A percentile compares a stretch with the other conserved stretches of the same genome.
phyloP scores from a whole-genome alignment of 768 basidiomycete genomes.

The Amanita polypyramis region DNA sequence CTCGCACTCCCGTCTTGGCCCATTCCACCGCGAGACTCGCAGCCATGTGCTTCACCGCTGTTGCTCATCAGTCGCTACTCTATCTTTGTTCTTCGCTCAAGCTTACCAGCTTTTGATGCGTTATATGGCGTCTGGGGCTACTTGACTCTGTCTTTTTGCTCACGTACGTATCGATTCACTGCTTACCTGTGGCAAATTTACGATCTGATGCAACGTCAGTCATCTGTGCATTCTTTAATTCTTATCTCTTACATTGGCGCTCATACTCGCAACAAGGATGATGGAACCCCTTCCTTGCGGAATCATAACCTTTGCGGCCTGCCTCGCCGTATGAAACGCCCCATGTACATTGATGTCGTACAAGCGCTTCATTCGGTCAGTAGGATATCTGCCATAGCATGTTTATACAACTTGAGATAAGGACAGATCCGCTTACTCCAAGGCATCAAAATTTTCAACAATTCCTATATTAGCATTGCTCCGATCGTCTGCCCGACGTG shows the following conservation, averaged over 20 bases:
- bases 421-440: conserved; percentile 46
- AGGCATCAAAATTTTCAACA: conserved; percentile 79
- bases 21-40: conserved; percentile 90
- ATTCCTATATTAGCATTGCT: conserved; percentile 39
- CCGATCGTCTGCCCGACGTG: not conserved
- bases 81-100: not conserved
- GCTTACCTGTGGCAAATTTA: conserved; percentile 78
- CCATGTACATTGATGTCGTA: conserved; percentile 95
- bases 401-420: not conserved
- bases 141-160: conserved; percentile 1
- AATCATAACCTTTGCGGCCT: conserved; percentile 90
- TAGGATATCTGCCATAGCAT: conserved; percentile 54
- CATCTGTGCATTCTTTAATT: conserved; percentile 9
- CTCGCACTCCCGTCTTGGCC: conserved; percentile 83
- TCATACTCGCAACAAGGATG: conserved; percentile 85
- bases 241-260: conserved; percentile 51
- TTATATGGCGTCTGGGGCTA: conserved; percentile 93
- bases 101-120: conserved; percentile 78
- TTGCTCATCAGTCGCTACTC: conserved; percentile 8
- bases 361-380: conserved; percentile 71
- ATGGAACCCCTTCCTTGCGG: conserved; percentile 70
- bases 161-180: not conserved
- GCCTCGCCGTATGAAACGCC: conserved; percentile 90
- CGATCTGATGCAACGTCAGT: conserved; percentile 37
- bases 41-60: conserved; percentile 91